Evolutionary conservation across 1,284 basidiomycete species (phyloP).

Genomic region (Microstroma glucosiphilum): DNA sequence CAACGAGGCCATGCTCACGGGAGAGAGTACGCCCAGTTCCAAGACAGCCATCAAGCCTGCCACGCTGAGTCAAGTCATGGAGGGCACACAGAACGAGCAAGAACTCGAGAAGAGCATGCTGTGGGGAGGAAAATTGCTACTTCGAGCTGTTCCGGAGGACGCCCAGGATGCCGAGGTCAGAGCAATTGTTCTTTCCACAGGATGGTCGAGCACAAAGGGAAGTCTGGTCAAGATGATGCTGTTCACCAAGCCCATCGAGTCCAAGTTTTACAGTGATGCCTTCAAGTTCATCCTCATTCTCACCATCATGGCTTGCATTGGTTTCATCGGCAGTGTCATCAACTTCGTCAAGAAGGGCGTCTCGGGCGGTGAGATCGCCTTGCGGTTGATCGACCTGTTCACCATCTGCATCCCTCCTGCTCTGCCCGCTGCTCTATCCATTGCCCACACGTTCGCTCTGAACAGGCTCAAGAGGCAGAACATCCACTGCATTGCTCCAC

Average conservation of each 20-base stretch:
- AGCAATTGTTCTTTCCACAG: constrained; percentile 22
- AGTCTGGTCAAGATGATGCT: constrained; percentile 25
- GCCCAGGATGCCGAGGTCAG: neutral
- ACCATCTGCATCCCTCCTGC: constrained; percentile 25
- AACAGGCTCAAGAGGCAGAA: constrained; percentile 14
- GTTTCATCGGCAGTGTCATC: constrained; percentile 21
- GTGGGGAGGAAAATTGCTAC: constrained; percentile 24
- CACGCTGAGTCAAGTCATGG: constrained; percentile 8
- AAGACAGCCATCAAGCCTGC: constrained; percentile 16
- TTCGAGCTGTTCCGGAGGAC: constrained; percentile 15
- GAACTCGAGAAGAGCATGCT: constrained; percentile 20
- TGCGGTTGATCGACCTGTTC: constrained; percentile 24
- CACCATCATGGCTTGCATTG: constrained; percentile 18
- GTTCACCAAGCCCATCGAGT: constrained; percentile 24
- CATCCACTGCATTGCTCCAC: constrained; percentile 26
- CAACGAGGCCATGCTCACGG: constrained; percentile 30
- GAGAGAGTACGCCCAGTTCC: constrained; percentile 24
- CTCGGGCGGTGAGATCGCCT: constrained; percentile 20
- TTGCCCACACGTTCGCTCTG: constrained; percentile 22
- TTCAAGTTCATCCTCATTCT: constrained; percentile 23
- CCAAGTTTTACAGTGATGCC: constrained; percentile 23
- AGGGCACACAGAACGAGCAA: constrained; percentile 7
- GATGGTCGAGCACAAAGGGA: constrained; percentile 26
- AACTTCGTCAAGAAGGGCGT: constrained; percentile 27
- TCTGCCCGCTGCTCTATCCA: constrained; percentile 18